Evolutionary conservation across 495 filamentous ascomycete genomes (phyloP), one percentile per base, ranked within the genome.

Genomic region (Xylaria longipes): DNA sequence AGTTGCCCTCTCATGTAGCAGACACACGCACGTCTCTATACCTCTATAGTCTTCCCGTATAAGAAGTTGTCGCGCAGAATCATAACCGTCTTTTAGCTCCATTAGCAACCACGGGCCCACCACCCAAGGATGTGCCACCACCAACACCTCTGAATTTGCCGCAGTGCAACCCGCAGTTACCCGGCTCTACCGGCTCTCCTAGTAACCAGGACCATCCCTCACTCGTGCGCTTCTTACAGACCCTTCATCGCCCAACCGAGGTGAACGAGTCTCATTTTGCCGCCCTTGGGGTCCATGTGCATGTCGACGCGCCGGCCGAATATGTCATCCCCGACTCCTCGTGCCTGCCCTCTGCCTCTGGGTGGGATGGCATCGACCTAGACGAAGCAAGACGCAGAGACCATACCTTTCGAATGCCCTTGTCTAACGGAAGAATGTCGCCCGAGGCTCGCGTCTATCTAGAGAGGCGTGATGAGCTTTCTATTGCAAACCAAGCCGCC

Each of bases 81-180:
- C 72, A 77, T 79, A 50, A 58, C 62, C 62, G 35, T 67, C 69
- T 65, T 75, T 65, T 76, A 84, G 83, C 79, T 73, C 76, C 80
- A 63, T 46, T 72, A 37, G 65, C 73, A 52, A 58, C 75, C 37
- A 41, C 75, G 50, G 71, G 79, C 20, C 74, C 72, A 25, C 80
- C 82, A 27, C 84, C 84, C 33, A 81, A 84, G 75, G 79, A 87
- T 39, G 81, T 86, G n/a, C 84, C 83, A 31, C 84, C 84, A 33
- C 81, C 85, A n/a, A 87, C 84, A n/a, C 85, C 84, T 46, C 75
- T 88, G 74, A 82, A 79, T 72, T 83, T 88, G 56, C 86, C 86
- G 57, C 77, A 79, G 46, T 86, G 78, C 72, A 75, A 74, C 33
- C 84, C 85, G 17, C 77, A 79, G 68, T 31, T 75, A 69, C 64